Evolutionary conservation across 2,329 filamentous ascomycete species (phyloP), one percentile per base, ranked within the genome.

Genomic region (Beauveria asiatica): DNA sequence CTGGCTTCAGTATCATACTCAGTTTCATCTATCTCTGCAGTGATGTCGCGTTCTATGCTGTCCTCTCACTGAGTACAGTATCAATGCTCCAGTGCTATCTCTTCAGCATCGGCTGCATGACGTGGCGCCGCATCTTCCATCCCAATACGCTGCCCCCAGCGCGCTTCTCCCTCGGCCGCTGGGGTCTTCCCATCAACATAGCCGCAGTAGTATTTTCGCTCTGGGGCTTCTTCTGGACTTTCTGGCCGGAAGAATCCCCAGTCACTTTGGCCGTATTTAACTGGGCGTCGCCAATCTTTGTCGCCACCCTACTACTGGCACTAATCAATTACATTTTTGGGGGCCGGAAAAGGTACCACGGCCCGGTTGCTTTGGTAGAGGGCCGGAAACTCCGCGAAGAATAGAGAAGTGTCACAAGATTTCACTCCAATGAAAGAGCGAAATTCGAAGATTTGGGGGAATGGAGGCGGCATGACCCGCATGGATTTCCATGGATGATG

Each of bases 171-270:
- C 45, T 65, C n/a, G 64, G 64, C 23, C 49, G 42, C 41, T 63
- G 51, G 50, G 64, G 64, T 8, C 23, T 65, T 3, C 48, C 58
- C 0, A 57, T 64, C 7, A 65, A 65, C 39, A 23, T 51, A 1
- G 37, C 54, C 17, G 64, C 62, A 1, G 42, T 64, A 4, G 3
- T 61, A 6, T 62, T 48, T 45, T 55, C 42, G 3, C 1, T 57
- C 4, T 65, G 64, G 64, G 42, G 45, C 7, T 64, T 65, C 33
- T 64, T 65, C 55, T 65, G 62, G 64, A 54, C 55, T 11, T 65
- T 64, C 33, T 65, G 64, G 62, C 62, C 64, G 3, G 50, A 60
- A 30, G 21, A 39, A 3, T 58, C 60, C 17, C 64, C 61, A 1
- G 61, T 65, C 2, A 62, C 61, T 3, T 44, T 53, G 21, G 52